Base-by-base conservation (phyloP, 305 asterid species). In the Fraxinus sp. region DNA sequence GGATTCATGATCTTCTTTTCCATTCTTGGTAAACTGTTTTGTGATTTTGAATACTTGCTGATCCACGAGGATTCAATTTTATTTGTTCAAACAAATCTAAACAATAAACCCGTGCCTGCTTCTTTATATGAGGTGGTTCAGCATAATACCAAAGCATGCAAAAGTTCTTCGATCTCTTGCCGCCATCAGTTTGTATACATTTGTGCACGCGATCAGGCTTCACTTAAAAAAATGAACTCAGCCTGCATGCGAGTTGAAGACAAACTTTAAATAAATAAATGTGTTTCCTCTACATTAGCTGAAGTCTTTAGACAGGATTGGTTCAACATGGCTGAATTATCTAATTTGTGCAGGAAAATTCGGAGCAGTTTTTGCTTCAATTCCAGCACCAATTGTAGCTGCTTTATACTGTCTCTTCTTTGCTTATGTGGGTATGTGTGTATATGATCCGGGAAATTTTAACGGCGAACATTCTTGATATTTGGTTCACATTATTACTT, bases 1-100 rank as follows among this genome's bases (percentile, higher is more conserved):
- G 98, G 94, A 24, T 95, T 95, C 92, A 95, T 95, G 98, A 90
- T 95, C 85, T 95, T 95, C 95, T 95, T 95, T 80, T 95, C 98
- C 4, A 87, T 95, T 86, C 94, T 95, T 43, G 97, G 97, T 95
- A 89, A 75, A 62, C 28, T 64, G 39, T 57, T 85, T 41, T 59
- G 33, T 49, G 26, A 43, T 70, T 13, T 39, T n/a, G 24, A 41
- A 7, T 49, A 26, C 59, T 43, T 10, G 0, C 59, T 20, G 8
- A 26, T 14, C 72, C 37, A 72, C 64, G 66, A 52, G 46, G 41
- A 75, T 80, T 70, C 41, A 62, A 7, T 24, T 41, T 57, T 81
- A 52, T 79, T 8, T 52, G 62, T 16, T 16, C 22, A 16, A 52
- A 16, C 24, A 52, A 52, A 52, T 52, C 64, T 52, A n/a, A 52